These are phyloP conservation scores for Cadophora gregata DNA, from an alignment of 2,329 filamentous ascomycete genomes.

Conservation along the genomic window DNA sequence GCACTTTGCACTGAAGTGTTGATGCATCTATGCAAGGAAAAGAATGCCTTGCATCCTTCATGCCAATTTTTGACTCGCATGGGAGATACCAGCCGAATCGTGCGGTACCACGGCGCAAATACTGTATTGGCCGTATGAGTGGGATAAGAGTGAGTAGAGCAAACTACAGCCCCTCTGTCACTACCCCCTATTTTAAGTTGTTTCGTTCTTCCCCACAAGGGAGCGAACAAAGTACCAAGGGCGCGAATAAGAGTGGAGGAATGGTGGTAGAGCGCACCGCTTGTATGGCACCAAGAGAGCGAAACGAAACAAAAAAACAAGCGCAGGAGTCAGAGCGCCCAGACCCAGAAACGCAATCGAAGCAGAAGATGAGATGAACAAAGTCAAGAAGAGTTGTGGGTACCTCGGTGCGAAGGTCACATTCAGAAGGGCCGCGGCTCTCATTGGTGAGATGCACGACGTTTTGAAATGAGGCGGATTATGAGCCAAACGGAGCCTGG, in stretches of 20 bases:
- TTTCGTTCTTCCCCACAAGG: not conserved
- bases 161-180: not conserved
- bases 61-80: conserved; percentile 7
- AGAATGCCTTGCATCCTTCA: conserved; percentile 3
- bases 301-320: not conserved
- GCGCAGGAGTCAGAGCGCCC: not conserved
- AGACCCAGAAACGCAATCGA: not conserved
- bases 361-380: conserved; percentile 2
- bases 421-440: not conserved
- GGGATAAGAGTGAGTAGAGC: not conserved
- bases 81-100: not conserved
- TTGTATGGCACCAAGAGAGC: not conserved
- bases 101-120: not conserved
- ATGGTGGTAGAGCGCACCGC: not conserved
- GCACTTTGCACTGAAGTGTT: conserved; percentile 6
- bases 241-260: not conserved
- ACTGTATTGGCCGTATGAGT: not conserved
- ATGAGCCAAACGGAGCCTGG: conserved; percentile 9
- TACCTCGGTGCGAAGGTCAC: conserved; percentile 1
- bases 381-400: not conserved
- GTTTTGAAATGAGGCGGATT: conserved; percentile 8
- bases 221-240: not conserved
- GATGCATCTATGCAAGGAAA: not conserved
- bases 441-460: not conserved
- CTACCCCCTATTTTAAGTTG: not conserved